A percentile compares a stretch with the other conserved stretches of the same genome.
phyloP scores from a whole-genome alignment of 805 yeast genomes.

The Cyberlindnera japonica region DNA sequence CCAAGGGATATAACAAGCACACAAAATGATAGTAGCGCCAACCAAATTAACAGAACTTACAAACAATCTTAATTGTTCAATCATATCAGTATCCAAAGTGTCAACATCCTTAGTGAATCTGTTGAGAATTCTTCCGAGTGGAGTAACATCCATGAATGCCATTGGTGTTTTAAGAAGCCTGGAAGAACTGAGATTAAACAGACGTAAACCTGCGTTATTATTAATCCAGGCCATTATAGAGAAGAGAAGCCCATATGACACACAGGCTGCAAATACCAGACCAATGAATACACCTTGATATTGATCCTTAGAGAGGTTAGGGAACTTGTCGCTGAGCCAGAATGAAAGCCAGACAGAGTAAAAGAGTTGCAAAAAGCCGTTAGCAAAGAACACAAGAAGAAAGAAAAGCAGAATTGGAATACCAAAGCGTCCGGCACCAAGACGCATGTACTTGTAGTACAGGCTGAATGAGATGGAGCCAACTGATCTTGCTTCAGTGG shows the following conservation, averaged over 20 bases:
- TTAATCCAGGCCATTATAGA: constrained; percentile 53
- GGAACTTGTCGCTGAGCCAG: constrained; percentile 61
- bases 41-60: constrained; percentile 49
- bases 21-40: constrained; percentile 59
- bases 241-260: constrained; percentile 45
- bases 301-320: constrained; percentile 36
- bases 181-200: constrained; percentile 56
- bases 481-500: constrained; percentile 26
- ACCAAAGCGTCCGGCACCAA: constrained; percentile 45
- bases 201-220: constrained; percentile 48
- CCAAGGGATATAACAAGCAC: constrained; percentile 73
- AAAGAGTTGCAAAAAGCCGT: constrained; percentile 51
- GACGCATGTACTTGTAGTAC: constrained; percentile 38
- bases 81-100: constrained; percentile 72
- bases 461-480: constrained; percentile 28
- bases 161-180: constrained; percentile 69
- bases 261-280: constrained; percentile 46
- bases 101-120: constrained; percentile 86
- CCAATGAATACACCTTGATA: constrained; percentile 66
- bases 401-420: constrained; percentile 29
- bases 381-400: constrained; percentile 23
- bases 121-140: constrained; percentile 79
- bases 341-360: constrained; percentile 74
- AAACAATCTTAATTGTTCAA: constrained; percentile 63
- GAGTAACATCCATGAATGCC: constrained; percentile 81